phyloP scores from a whole-genome alignment of 768 basidiomycete species.

The Leccinum rimulosum region DNA sequence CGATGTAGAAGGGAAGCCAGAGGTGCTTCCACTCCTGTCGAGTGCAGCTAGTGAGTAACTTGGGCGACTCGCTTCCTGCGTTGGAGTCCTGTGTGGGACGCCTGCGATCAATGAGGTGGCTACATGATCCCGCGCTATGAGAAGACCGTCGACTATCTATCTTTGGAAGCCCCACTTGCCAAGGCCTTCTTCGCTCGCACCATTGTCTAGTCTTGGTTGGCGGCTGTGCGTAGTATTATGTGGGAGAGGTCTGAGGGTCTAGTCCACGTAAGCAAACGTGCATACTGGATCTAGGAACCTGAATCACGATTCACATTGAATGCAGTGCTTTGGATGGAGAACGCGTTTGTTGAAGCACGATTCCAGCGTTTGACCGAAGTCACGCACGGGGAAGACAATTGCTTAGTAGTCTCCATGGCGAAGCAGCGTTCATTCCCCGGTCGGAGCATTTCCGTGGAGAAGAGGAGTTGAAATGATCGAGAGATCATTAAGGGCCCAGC shows the following conservation, averaged over 20 bases:
- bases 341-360: constrained; percentile 80
- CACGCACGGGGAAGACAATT: constrained; percentile 39
- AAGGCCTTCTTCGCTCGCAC: background rate
- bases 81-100: background rate
- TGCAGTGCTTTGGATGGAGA: constrained; percentile 55
- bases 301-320: constrained; percentile 13
- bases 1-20: constrained; percentile 15
- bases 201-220: constrained; percentile 56
- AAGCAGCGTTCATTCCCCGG: constrained; percentile 44
- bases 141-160: background rate
- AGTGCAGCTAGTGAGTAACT: background rate
- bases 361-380: constrained; percentile 76
- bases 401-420: constrained; percentile 29
- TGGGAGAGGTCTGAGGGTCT: constrained; percentile 71
- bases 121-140: constrained; percentile 10
- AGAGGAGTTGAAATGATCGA: constrained; percentile 77
- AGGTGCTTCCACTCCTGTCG: constrained; percentile 26
- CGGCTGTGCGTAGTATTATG: constrained; percentile 79
- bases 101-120: constrained; percentile 8
- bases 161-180: background rate
- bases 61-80: constrained; percentile 5
- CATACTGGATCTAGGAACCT: constrained; percentile 12
- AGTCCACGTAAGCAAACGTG: constrained; percentile 53
- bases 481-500: constrained; percentile 70
- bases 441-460: constrained; percentile 63